Evolutionary conservation across 208 protist species (phyloP), one percentile per base, ranked within the genome.

Genomic region (Trypanosoma conorhini): DNA sequence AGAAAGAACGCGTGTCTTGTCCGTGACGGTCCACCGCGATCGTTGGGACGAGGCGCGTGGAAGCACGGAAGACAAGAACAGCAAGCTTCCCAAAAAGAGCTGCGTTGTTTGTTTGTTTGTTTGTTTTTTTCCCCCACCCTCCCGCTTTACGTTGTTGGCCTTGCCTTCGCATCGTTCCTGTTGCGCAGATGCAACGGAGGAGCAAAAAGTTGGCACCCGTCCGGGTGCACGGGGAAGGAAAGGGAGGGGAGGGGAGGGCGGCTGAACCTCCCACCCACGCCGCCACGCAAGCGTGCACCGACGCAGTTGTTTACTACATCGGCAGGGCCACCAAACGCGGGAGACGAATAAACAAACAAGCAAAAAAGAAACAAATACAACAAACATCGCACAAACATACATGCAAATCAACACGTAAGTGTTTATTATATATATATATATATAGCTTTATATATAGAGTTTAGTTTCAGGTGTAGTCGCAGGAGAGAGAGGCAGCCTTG

Each of bases 41-140:
- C n/a, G n/a, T n/a, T n/a, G 33, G 7, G 33, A 38, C 4, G 33
- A 38, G 7, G 33, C 7, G 33, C 33, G 33, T 38, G 33, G 7
- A 38, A 7, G 7, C 33, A 38, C 33, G 33, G 33, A 38, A 7
- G 33, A 38, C 33, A 38, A 38, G 4, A 7, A 2, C 33, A 38
- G 33, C 33, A 38, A 38, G 33, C 33, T 38, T 2, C 33, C 33
- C 33, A 38, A 38, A 38, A 38, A n/a, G n/a, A n/a, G n/a, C n/a
- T n/a, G n/a, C n/a, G n/a, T n/a, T n/a, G n/a, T 21, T 33, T 35
- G 5, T 60, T 7, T 26, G 50, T 55, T 55, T 55, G 7, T 55
- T 56, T 56, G 9, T 56, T 15, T 30, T 56, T 56, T 56, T 56
- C 13, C n/a, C n/a, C n/a, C n/a, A n/a, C n/a, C n/a, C n/a, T n/a